Percentiles rank a stretch among this genome's conserved stretches.
Evolutionary conservation across 805 yeast genomes (phyloP).

Genomic region (Kodamaea jinghongensis): DNA sequence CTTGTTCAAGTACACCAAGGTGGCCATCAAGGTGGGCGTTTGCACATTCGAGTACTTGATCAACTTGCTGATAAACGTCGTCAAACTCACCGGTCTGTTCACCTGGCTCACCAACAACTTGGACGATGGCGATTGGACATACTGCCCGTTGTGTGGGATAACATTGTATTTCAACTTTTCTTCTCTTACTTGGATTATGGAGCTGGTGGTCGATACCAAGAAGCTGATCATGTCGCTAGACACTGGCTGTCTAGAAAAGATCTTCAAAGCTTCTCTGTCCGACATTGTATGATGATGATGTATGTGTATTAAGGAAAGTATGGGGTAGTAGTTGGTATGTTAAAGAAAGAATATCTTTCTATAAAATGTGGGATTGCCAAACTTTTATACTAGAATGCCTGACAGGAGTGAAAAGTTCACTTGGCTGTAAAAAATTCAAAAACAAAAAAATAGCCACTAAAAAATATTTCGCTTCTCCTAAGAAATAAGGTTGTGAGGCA

Average conservation of each 20-base stretch:
- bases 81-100: conserved; percentile 32
- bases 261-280: conserved; percentile 46
- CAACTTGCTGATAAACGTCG: conserved; percentile 66
- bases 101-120: conserved; percentile 24
- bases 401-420: too few relatives aligned
- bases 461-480: too few relatives aligned
- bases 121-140: conserved; percentile 8
- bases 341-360: too few relatives aligned
- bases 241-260: conserved; percentile 56
- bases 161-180: conserved; percentile 25
- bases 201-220: conserved; percentile 55
- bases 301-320: too few relatives aligned
- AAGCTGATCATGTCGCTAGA: conserved; percentile 55
- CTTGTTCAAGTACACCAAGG: conserved; percentile 78
- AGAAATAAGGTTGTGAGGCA: too few relatives aligned
- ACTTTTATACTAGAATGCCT: too few relatives aligned
- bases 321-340: too few relatives aligned
- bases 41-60: conserved; percentile 86
- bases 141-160: conserved; percentile 29
- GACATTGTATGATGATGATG: too few relatives aligned
- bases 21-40: conserved; percentile 92
- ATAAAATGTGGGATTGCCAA: too few relatives aligned
- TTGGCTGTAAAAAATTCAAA: too few relatives aligned
- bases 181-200: conserved; percentile 49
- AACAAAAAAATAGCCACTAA: too few relatives aligned